phyloP scores from a whole-genome alignment of 176 grass and related monocot genomes.

The Cocos nucifera region DNA sequence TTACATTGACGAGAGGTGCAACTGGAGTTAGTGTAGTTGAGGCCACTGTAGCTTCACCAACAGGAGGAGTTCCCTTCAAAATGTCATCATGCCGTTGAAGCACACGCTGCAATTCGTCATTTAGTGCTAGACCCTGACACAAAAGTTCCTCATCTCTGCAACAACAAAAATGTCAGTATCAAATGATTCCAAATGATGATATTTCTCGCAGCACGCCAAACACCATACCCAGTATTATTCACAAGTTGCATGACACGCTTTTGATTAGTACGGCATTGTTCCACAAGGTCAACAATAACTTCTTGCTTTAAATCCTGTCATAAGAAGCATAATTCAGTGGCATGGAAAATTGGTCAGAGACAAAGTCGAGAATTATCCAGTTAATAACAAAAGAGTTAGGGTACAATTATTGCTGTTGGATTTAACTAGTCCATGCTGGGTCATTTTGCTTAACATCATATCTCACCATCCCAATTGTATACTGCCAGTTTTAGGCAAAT shows the following conservation, averaged over 20 bases:
- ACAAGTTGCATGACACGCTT: constrained; percentile 73
- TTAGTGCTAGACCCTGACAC: constrained; percentile 72
- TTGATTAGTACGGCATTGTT: constrained; percentile 80
- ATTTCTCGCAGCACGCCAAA: no score
- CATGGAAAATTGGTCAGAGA: no score
- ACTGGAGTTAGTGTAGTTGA: not conserved
- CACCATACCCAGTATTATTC: constrained; percentile 62
- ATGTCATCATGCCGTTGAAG: constrained; percentile 90
- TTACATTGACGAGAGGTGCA: constrained; percentile 12
- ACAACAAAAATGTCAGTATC: not conserved
- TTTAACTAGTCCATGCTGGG: not conserved
- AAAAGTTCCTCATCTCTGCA: constrained; percentile 87
- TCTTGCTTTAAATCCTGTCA: constrained; percentile 80
- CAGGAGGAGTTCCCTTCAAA: constrained; percentile 36
- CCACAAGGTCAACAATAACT: constrained; percentile 84
- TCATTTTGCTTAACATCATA: not conserved
- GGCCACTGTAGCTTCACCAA: not conserved
- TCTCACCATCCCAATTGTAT: no score
- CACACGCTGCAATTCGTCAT: constrained; percentile 85
- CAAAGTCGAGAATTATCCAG: no score
- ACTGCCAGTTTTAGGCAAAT: no score
- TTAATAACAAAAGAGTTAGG: no score
- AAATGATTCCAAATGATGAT: no score
- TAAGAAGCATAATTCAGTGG: constrained; percentile 17
- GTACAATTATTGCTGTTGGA: not conserved